These are phyloP conservation scores for Breviolum minutum DNA, from an alignment of 73 alveolate species.

Conservation along the genomic window DNA sequence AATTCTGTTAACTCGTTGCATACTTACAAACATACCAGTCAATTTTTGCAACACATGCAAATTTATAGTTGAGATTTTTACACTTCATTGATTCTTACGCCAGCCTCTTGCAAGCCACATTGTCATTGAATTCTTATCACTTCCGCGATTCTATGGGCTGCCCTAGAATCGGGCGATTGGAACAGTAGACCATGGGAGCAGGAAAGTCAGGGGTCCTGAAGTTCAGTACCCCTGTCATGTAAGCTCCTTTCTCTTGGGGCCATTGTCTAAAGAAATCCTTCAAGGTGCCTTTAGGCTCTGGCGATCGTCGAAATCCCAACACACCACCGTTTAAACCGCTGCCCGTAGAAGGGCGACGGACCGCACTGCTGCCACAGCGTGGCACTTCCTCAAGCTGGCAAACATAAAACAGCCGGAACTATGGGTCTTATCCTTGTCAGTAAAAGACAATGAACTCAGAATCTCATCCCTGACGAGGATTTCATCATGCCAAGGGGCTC, in stretches of 20 bases:
- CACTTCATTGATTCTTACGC: background rate
- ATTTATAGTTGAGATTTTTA: too few species aligned
- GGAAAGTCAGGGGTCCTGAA: conserved; percentile 16
- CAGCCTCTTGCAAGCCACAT: background rate
- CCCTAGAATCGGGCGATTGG: conserved; percentile 10
- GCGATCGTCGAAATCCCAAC: background rate
- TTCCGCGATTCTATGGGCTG: background rate
- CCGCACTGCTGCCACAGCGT: background rate
- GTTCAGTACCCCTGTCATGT: background rate
- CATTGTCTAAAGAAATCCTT: conserved; percentile 49
- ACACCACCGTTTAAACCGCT: background rate
- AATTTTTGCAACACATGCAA: too few species aligned
- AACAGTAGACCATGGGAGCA: background rate
- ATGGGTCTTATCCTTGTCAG: too few species aligned
- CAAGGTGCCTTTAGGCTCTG: background rate
- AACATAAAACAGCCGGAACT: background rate
- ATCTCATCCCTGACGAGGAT: too few species aligned
- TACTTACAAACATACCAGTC: too few species aligned
- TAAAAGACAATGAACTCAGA: too few species aligned
- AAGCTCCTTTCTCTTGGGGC: background rate
- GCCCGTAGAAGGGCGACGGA: conserved; percentile 13
- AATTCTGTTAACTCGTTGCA: too few species aligned
- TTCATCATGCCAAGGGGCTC: background rate
- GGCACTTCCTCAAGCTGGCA: background rate
- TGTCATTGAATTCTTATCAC: background rate